Conservation (phyloP, 352 stramenopile genomes). For the Pilasporangium apinafurcum region DNA sequence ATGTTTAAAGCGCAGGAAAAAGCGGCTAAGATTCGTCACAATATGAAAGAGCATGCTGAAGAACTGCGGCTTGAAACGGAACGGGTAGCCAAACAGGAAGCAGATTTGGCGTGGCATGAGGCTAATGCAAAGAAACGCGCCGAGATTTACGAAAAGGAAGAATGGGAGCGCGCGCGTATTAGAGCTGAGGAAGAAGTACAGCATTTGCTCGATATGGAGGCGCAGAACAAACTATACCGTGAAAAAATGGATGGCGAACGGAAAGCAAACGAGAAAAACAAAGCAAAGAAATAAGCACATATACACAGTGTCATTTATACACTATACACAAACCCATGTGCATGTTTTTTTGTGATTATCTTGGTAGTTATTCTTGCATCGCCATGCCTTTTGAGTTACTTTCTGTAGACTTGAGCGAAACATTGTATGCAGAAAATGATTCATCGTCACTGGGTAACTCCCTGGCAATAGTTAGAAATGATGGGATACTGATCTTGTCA, state of each 20-base stretch:
- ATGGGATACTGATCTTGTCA: conserved; percentile 51
- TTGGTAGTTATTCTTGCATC: conserved; percentile 1
- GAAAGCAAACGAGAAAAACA: conserved; percentile 39
- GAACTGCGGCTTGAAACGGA: conserved; percentile 21
- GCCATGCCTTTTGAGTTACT: conserved; percentile 7
- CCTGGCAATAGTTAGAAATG: conserved; percentile 66
- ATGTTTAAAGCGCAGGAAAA: conserved; percentile 21
- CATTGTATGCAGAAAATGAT: conserved; percentile 75
- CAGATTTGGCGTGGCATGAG: conserved; percentile 43
- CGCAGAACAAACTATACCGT: conserved; percentile 49
- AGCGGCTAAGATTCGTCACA: conserved; percentile 5
- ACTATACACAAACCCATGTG: neutral
- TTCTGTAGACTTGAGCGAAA: conserved; percentile 43
- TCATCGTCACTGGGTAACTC: conserved; percentile 53
- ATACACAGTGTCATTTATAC: neutral
- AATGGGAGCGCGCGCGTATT: conserved; percentile 38
- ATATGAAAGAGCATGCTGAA: conserved; percentile 23
- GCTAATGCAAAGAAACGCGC: conserved; percentile 39
- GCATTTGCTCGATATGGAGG: conserved; percentile 41
- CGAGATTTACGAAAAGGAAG: conserved; percentile 34
- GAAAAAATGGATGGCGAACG: conserved; percentile 31
- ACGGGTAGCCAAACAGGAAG: conserved; percentile 26
- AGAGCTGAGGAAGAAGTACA: conserved; percentile 36
- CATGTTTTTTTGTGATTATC: conserved; percentile 11
- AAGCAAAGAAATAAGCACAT: conserved; percentile 55